phyloP scores from a whole-genome alignment of 352 stramenopile genomes.

The Pythium phragmiticola region DNA sequence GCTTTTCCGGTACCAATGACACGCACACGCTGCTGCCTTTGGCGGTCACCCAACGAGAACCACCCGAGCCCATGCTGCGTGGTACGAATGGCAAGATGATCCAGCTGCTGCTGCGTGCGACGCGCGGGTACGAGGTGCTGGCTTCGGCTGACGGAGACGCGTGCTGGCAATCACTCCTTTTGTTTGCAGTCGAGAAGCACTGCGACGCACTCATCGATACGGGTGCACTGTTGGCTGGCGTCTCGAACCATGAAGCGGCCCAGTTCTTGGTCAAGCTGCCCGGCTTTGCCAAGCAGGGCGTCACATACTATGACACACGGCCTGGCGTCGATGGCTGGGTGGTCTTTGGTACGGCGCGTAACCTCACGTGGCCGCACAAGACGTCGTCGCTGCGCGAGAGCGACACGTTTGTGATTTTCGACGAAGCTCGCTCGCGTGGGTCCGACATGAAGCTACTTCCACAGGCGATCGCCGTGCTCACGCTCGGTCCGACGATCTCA shows the following conservation, averaged over 20 bases:
- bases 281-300: slow-evolving; percentile 33
- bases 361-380: slow-evolving; percentile 43
- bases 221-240: slow-evolving; percentile 74
- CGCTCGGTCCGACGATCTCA: slow-evolving; percentile 77
- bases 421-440: slow-evolving; percentile 85
- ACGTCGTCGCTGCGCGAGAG: slow-evolving; percentile 68
- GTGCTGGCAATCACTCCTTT: slow-evolving; percentile 48
- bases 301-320: slow-evolving; percentile 81
- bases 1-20: slow-evolving; percentile 91
- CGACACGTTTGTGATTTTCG: slow-evolving; percentile 91
- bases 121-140: slow-evolving; percentile 37
- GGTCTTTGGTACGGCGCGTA: slow-evolving; percentile 58
- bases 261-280: slow-evolving; percentile 39
- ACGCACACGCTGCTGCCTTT: slow-evolving; percentile 77
- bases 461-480: slow-evolving; percentile 74
- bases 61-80: slow-evolving; percentile 42
- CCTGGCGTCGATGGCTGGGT: slow-evolving; percentile 69
- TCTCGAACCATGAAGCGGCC: slow-evolving; percentile 50
- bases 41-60: slow-evolving; percentile 62
- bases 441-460: slow-evolving; percentile 88
- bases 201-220: slow-evolving; percentile 83
- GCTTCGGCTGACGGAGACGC: not conserved
- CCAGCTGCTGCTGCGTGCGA: slow-evolving; percentile 53
- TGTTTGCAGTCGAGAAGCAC: slow-evolving; percentile 34
- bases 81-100: slow-evolving; percentile 89